Percentiles rank a stretch among this genome's conserved stretches.
Evolutionary conservation across 2,329 filamentous ascomycete species (phyloP).

Genomic region (Colletotrichum godetiae): DNA sequence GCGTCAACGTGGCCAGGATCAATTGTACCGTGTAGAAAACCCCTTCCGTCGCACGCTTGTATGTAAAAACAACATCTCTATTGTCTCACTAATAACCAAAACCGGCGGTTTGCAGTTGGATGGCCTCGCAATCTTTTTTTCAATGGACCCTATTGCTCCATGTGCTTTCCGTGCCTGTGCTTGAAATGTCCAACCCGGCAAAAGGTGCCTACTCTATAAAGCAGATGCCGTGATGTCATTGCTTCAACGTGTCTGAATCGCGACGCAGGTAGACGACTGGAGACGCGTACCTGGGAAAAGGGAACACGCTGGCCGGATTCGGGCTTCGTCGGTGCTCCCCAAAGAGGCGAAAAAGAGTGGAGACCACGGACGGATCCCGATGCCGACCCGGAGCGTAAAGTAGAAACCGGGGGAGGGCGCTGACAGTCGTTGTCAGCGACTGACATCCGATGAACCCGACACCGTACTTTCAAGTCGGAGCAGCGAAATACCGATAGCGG

Average conservation of each 20-base stretch:
- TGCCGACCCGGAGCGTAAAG: background rate
- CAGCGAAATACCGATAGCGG: background rate
- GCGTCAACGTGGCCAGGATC: slow-evolving; percentile 12
- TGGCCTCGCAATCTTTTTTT: slow-evolving; percentile 10
- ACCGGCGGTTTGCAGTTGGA: slow-evolving; percentile 34
- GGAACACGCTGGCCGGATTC: slow-evolving; percentile 7
- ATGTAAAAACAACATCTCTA: slow-evolving; percentile 32
- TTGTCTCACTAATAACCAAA: slow-evolving; percentile 36
- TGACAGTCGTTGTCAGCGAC: no score
- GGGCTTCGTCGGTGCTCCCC: background rate
- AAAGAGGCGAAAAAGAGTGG: background rate
- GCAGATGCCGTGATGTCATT: no score
- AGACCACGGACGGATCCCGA: background rate
- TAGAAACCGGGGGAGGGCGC: background rate
- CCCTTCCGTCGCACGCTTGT: slow-evolving; percentile 28
- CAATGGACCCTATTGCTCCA: background rate
- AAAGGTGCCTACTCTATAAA: no score
- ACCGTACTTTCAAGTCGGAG: background rate
- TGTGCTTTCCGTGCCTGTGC: background rate
- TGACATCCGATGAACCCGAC: background rate
- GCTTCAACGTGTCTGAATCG: background rate
- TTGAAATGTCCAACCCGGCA: no score
- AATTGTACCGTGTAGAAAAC: slow-evolving; percentile 32
- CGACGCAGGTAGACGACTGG: no score
- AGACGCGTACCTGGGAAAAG: background rate